Percentiles rank a stretch among this genome's conserved stretches.
Conservation (phyloP, 805 yeast genomes). For the Saccharomycopsis schoenii region DNA sequence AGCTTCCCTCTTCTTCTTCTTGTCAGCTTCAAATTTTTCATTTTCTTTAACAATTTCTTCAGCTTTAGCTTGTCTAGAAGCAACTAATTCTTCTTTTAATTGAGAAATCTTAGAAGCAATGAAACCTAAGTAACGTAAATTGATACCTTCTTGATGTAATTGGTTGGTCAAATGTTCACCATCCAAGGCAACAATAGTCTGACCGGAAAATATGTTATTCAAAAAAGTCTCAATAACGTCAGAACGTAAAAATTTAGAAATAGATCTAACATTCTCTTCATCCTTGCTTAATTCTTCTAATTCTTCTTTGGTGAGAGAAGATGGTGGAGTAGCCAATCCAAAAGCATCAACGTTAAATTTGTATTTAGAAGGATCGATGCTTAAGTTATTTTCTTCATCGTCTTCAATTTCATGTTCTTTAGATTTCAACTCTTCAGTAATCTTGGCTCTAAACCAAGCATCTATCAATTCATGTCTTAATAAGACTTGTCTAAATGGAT, state of each 20-base stretch:
- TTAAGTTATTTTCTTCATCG: conserved; percentile 38
- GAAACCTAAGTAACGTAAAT: conserved; percentile 75
- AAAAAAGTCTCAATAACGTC: conserved; percentile 56
- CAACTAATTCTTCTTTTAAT: conserved; percentile 13
- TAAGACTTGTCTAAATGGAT: conserved; percentile 75
- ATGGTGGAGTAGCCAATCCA: conserved; percentile 30
- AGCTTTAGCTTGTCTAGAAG: conserved; percentile 21
- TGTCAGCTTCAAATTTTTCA: conserved; percentile 24
- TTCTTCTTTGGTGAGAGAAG: conserved; percentile 28
- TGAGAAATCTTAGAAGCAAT: conserved; percentile 33
- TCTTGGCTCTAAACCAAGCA: conserved; percentile 75
- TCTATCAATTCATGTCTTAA: conserved; percentile 83
- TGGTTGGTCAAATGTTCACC: conserved; percentile 62
- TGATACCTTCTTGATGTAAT: conserved; percentile 78
- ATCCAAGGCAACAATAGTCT: conserved; percentile 58
- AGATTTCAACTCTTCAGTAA: conserved; percentile 39
- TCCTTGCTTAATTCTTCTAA: conserved; percentile 36
- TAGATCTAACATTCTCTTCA: conserved; percentile 50
- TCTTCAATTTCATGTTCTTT: conserved; percentile 32
- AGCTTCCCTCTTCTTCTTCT: conserved; percentile 23
- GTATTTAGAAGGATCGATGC: conserved; percentile 43
- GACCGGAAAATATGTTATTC: conserved; percentile 39
- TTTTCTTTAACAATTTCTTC: conserved; percentile 26
- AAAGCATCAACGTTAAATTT: conserved; percentile 76
- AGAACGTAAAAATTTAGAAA: conserved; percentile 52